These are phyloP conservation scores for Globisporangium apiculatum DNA, from an alignment of 352 stramenopile species.

Conservation along the genomic window DNA sequence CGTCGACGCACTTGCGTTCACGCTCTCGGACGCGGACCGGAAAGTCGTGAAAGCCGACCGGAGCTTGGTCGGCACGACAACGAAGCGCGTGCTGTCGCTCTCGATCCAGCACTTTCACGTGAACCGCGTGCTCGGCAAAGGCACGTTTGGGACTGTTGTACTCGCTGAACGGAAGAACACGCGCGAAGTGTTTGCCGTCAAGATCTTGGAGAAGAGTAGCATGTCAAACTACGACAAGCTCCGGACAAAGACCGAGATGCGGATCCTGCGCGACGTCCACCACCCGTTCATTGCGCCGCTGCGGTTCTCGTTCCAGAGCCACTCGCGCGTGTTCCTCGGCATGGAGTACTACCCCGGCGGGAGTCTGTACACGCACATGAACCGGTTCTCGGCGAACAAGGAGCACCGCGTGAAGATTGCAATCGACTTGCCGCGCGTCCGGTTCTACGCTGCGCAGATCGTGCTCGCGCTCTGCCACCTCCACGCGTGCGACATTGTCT, in stretches of 20 bases:
- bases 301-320: constrained; percentile 81
- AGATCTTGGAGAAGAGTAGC: constrained; percentile 89
- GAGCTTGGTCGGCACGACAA: constrained; percentile 59
- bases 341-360: constrained; percentile 85
- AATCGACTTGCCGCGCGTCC: constrained; percentile 68
- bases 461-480: constrained; percentile 86
- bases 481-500: constrained; percentile 93
- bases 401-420: constrained; percentile 84
- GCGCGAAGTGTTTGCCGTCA: constrained; percentile 88
- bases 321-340: constrained; percentile 70
- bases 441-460: constrained; percentile 92
- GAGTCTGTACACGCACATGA: constrained; percentile 89
- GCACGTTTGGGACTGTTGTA: constrained; percentile 92
- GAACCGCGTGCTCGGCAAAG: constrained; percentile 92
- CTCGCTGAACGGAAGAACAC: constrained; percentile 79
- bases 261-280: constrained; percentile 86
- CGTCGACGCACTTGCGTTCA: constrained; percentile 71
- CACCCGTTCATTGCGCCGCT: constrained; percentile 92
- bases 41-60: constrained; percentile 62
- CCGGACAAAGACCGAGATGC: constrained; percentile 89
- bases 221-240: constrained; percentile 91
- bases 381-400: constrained; percentile 88
- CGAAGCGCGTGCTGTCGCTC: constrained; percentile 77
- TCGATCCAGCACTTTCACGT: constrained; percentile 94
- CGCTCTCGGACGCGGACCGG: constrained; percentile 66